These are phyloP conservation scores for Metschnikowia matae DNA, from an alignment of 805 yeast genomes.

Conservation along the genomic window DNA sequence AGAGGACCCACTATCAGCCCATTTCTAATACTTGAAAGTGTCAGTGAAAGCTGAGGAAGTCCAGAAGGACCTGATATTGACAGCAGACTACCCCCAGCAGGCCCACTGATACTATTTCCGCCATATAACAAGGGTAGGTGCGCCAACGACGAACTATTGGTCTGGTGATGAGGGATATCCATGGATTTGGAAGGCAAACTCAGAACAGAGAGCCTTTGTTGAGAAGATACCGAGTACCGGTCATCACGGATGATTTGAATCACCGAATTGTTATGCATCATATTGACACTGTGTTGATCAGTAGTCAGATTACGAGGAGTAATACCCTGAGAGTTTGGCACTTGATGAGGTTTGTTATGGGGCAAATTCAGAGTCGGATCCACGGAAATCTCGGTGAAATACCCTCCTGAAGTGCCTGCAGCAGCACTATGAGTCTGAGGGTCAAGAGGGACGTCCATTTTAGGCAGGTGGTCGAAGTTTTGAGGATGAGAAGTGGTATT, in stretches of 20 bases:
- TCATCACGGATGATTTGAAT: slow-evolving; percentile 41
- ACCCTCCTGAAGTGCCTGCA: slow-evolving; percentile 36
- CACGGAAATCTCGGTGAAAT: slow-evolving; percentile 40
- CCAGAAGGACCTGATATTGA: slow-evolving; percentile 37
- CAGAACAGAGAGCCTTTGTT: slow-evolving; percentile 35
- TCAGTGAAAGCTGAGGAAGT: slow-evolving; percentile 28
- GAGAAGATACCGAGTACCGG: slow-evolving; percentile 30
- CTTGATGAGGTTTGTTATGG: slow-evolving; percentile 35
- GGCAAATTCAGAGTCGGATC: slow-evolving; percentile 47
- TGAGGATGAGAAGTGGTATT: slow-evolving; percentile 19
- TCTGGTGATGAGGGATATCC: slow-evolving; percentile 46
- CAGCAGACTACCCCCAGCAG: slow-evolving; percentile 33
- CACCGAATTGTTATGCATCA: slow-evolving; percentile 35
- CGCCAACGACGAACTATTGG: slow-evolving; percentile 34
- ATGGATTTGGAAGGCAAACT: slow-evolving; percentile 42
- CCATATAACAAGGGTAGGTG: slow-evolving; percentile 43
- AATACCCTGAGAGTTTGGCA: slow-evolving; percentile 15
- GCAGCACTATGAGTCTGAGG: slow-evolving; percentile 29
- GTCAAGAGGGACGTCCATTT: slow-evolving; percentile 27
- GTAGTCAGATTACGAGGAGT: slow-evolving; percentile 16
- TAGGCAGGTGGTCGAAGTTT: slow-evolving; percentile 24
- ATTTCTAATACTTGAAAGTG: slow-evolving; percentile 38
- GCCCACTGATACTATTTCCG: slow-evolving; percentile 39
- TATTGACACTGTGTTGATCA: slow-evolving; percentile 12
- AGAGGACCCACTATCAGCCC: slow-evolving; percentile 32